Conservation (phyloP, 306 rosid species). For the Begonia peltatifolia region DNA sequence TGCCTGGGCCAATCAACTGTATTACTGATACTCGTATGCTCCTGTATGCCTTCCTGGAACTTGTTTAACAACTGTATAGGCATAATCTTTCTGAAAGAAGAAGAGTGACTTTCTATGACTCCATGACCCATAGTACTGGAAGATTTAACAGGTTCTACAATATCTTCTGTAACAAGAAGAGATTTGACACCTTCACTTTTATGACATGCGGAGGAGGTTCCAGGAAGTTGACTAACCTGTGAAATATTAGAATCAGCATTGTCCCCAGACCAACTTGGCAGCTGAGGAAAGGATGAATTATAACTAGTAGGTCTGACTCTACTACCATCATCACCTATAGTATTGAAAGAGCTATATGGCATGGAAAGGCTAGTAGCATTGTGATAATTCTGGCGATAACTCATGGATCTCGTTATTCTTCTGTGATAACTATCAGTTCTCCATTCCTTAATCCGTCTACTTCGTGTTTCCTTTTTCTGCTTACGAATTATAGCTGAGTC, state of each 20-base stretch:
- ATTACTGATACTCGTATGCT: slow-evolving; percentile 11
- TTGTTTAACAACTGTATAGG: slow-evolving; percentile 12
- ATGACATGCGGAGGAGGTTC: slow-evolving; percentile 18
- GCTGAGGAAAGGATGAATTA: slow-evolving; percentile 14
- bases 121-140: slow-evolving; percentile 15
- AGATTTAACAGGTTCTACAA: slow-evolving; percentile 14
- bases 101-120: slow-evolving; percentile 7
- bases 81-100: slow-evolving; percentile 11
- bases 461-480: slow-evolving; percentile 8
- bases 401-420: slow-evolving; percentile 25
- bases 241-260: slow-evolving; percentile 6
- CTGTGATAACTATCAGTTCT: slow-evolving; percentile 8
- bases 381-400: slow-evolving; percentile 11
- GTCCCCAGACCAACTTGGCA: slow-evolving; percentile 10
- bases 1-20: slow-evolving; percentile 10
- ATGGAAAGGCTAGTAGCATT: too few relatives aligned
- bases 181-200: slow-evolving; percentile 19
- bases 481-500: not conserved
- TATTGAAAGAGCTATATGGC: slow-evolving; percentile 1
- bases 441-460: slow-evolving; percentile 17
- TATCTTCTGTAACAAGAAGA: slow-evolving; percentile 15
- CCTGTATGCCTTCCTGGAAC: slow-evolving; percentile 17
- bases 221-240: slow-evolving; percentile 11
- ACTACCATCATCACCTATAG: not conserved
- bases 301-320: slow-evolving; percentile 6